phyloP scores from a whole-genome alignment of 106 monocot species.

The Dendrobium nobile region DNA sequence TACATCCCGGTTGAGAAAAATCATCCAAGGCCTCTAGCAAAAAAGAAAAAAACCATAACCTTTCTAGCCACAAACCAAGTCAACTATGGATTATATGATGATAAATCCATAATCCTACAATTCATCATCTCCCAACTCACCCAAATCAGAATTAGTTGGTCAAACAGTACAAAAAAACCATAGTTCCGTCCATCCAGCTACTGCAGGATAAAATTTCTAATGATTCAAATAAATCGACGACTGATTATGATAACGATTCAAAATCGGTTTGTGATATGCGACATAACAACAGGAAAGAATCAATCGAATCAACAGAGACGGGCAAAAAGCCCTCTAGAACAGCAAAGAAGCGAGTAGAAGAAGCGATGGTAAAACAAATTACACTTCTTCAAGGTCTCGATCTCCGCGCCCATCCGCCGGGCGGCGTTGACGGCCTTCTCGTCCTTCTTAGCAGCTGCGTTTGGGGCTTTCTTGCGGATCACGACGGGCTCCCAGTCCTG shows the following conservation, averaged over 20 bases:
- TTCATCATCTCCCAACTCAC: neutral
- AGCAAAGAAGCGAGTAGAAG: neutral
- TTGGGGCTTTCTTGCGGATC: constrained; percentile 93
- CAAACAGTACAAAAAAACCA: neutral
- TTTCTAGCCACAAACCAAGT: neutral
- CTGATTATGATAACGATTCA: neutral
- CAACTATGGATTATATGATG: neutral
- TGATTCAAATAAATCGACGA: neutral
- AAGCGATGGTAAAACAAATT: neutral
- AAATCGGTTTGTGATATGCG: neutral
- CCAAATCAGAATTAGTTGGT: neutral
- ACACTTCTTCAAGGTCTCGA: constrained; percentile 91
- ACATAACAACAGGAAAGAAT: neutral
- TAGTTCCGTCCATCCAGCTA: neutral
- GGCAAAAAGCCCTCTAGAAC: neutral
- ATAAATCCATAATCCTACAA: neutral
- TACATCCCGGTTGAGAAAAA: neutral
- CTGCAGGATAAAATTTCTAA: neutral
- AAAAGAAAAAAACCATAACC: neutral
- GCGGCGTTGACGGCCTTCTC: constrained; percentile 99
- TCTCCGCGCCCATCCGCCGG: constrained; percentile 82
- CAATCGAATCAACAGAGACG: neutral
- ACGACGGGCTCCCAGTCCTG: constrained; percentile 94
- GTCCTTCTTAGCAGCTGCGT: constrained; percentile 90
- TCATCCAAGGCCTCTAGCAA: neutral